These are phyloP conservation scores for Stygiomarasmius scandens DNA, from an alignment of 1,284 basidiomycete species.

Conservation along the genomic window DNA sequence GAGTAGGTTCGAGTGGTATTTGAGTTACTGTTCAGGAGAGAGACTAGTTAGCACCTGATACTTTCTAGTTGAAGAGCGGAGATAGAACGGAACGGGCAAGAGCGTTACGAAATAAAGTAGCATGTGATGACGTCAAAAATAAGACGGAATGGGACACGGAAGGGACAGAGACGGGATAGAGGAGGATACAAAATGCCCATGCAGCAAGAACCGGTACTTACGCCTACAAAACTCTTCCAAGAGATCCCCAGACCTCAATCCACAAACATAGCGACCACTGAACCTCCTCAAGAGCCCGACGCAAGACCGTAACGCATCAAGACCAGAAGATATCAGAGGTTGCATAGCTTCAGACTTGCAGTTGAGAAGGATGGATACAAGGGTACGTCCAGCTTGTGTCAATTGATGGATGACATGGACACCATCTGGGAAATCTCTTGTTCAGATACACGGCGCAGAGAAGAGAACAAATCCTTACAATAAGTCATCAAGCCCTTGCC, in stretches of 20 bases:
- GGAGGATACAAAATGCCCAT: constrained; percentile 8
- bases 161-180: background rate
- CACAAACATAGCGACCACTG: constrained; percentile 83
- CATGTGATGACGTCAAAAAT: no score
- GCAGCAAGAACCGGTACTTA: constrained; percentile 42
- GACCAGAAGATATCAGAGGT: constrained; percentile 74
- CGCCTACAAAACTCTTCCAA: constrained; percentile 92
- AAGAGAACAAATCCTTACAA: no score
- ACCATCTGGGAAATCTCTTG: constrained; percentile 63
- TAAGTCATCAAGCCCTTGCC: constrained; percentile 91
- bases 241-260: constrained; percentile 83
- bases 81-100: background rate
- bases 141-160: no score
- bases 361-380: constrained; percentile 83
- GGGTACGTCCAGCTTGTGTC: constrained; percentile 88
- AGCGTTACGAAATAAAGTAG: no score
- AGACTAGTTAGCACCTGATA: background rate
- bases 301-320: constrained; percentile 84
- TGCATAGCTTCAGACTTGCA: constrained; percentile 71
- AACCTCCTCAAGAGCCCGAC: constrained; percentile 80
- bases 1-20: constrained; percentile 75
- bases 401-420: constrained; percentile 93
- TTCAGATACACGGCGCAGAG: no score
- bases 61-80: background rate
- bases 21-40: constrained; percentile 66